These are phyloP conservation scores for Acarospora socialis DNA, from an alignment of 2,329 filamentous ascomycete genomes.

Conservation along the genomic window DNA sequence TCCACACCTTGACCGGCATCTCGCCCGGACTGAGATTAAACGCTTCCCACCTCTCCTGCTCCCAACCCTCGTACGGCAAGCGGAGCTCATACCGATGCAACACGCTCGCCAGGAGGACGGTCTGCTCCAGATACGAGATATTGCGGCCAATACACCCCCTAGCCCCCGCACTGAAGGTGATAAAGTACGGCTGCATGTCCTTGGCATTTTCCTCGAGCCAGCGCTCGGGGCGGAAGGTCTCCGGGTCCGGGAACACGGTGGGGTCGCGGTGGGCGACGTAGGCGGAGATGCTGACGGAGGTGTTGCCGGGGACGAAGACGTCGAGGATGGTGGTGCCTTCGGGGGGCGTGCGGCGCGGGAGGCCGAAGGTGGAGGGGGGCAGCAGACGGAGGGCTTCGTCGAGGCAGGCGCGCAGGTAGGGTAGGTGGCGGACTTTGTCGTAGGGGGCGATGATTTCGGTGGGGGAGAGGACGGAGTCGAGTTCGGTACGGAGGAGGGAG, in stretches of 20 bases:
- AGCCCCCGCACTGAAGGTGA: slow-evolving; percentile 28
- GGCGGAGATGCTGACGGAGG: slow-evolving; percentile 31
- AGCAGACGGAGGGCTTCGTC: slow-evolving; percentile 36
- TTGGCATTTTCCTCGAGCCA: slow-evolving; percentile 30
- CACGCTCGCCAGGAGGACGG: slow-evolving; percentile 29
- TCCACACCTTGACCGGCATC: slow-evolving; percentile 19
- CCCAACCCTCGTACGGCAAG: slow-evolving; percentile 19
- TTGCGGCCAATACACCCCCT: slow-evolving; percentile 30
- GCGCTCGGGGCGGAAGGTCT: slow-evolving; percentile 27
- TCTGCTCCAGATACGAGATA: slow-evolving; percentile 33
- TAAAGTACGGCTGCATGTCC: slow-evolving; percentile 25
- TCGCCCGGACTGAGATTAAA: slow-evolving; percentile 17
- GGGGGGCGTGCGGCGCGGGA: slow-evolving; percentile 31
- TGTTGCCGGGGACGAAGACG: slow-evolving; percentile 32
- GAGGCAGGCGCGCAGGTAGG: slow-evolving; percentile 38
- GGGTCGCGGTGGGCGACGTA: slow-evolving; percentile 27
- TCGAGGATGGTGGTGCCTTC: slow-evolving; percentile 31
- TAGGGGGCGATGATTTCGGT: slow-evolving; percentile 5
- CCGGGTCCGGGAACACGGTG: slow-evolving; percentile 24
- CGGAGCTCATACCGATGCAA: slow-evolving; percentile 31
- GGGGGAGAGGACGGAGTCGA: slow-evolving; percentile 8
- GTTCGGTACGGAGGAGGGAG: slow-evolving; percentile 6
- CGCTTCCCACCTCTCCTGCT: slow-evolving; percentile 15
- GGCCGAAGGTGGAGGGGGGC: slow-evolving; percentile 30
- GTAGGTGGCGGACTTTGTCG: slow-evolving; percentile 36